Percentiles rank a stretch among this genome's conserved stretches.
phyloP scores from a whole-genome alignment of 306 rosid species.

The Arachis hypogaea region DNA sequence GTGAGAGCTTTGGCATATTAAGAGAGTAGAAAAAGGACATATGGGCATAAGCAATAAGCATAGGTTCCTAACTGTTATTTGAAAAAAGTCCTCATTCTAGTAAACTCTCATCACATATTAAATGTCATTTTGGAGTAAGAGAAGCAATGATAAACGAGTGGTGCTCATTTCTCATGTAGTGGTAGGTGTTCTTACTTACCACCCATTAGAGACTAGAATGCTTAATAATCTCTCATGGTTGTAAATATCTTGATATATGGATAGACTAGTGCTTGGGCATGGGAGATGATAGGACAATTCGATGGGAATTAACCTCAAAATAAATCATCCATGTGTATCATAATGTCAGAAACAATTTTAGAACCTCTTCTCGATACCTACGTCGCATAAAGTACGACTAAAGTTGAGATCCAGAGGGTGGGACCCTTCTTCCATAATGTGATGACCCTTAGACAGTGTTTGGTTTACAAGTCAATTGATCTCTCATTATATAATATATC shows the following conservation, averaged over 20 bases:
- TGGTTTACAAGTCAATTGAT: too few species aligned
- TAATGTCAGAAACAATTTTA: conserved; percentile 13
- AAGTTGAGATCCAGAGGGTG: conserved; percentile 42
- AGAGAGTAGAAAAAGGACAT: neutral
- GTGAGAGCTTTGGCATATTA: neutral
- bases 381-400: conserved; percentile 58
- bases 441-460: conserved; percentile 23
- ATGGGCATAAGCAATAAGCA: neutral
- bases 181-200: conserved; percentile 6
- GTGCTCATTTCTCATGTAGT: neutral
- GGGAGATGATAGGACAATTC: neutral
- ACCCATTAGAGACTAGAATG: neutral
- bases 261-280: neutral
- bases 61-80: too few species aligned
- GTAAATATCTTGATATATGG: neutral
- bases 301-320: neutral
- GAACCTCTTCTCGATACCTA: conserved; percentile 49
- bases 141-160: neutral
- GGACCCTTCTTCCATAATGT: conserved; percentile 47
- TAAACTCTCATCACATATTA: neutral
- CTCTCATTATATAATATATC: too few species aligned
- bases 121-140: neutral
- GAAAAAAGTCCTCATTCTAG: too few species aligned
- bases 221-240: conserved; percentile 18
- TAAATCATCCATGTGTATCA: conserved; percentile 41